Conservation (phyloP, 805 yeast genomes). For the Wickerhamiella cacticola region DNA sequence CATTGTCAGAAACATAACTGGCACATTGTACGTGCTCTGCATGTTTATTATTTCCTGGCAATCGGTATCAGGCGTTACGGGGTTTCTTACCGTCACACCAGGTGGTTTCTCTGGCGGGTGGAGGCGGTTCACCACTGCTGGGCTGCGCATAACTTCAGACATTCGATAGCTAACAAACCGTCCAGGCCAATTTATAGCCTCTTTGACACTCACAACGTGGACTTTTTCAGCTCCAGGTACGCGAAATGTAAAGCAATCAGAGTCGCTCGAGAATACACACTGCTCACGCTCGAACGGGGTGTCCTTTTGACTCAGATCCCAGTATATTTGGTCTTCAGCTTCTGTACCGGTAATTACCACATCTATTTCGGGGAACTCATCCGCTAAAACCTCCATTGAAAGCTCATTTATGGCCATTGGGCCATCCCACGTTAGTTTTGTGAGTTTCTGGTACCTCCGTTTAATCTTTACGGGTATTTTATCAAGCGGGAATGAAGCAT, state of each 20-base stretch:
- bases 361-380: background rate
- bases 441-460: background rate
- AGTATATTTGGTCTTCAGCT: constrained; percentile 10
- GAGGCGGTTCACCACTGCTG: background rate
- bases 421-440: background rate
- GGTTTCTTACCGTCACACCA: background rate
- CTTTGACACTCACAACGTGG: background rate
- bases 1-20: constrained; percentile 7
- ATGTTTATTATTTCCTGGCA: constrained; percentile 1
- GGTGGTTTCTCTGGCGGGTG: constrained; percentile 4
- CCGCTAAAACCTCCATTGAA: background rate
- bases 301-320: background rate
- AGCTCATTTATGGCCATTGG: background rate
- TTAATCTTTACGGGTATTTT: background rate
- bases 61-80: background rate
- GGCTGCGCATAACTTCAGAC: constrained; percentile 1
- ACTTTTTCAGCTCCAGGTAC: background rate
- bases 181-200: background rate
- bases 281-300: background rate
- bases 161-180: background rate
- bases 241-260: constrained; percentile 8
- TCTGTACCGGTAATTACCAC: constrained; percentile 9
- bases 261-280: constrained; percentile 10
- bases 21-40: background rate
- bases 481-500: constrained; percentile 7